These are phyloP conservation scores for Panellus pusillus DNA, from an alignment of 768 basidiomycete genomes.

Conservation along the genomic window DNA sequence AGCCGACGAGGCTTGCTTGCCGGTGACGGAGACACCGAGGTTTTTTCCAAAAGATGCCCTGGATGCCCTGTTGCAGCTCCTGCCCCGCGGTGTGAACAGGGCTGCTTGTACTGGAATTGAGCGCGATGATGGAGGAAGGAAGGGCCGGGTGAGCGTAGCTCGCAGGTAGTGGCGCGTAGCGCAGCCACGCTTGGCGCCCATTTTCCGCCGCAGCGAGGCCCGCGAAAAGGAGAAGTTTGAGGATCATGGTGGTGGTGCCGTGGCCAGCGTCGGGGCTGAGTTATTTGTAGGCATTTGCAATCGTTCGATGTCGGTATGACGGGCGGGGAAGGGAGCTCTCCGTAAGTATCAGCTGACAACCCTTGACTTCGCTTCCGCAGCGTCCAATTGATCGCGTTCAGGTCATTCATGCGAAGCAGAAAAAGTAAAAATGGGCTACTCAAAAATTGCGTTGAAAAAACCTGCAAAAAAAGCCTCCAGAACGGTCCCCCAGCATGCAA, in stretches of 20 bases:
- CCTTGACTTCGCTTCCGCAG: too few species aligned
- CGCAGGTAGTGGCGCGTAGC: conserved; percentile 16
- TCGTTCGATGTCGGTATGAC: too few species aligned
- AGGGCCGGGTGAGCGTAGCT: conserved; percentile 4
- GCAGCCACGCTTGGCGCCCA: conserved; percentile 19
- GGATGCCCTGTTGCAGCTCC: conserved; percentile 20
- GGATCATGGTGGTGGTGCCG: conserved; percentile 2
- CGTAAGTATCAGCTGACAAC: too few species aligned
- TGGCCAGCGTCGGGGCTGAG: conserved; percentile 4
- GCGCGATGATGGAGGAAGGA: conserved; percentile 17
- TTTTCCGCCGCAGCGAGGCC: conserved; percentile 18
- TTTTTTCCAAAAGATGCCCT: conserved; percentile 14
- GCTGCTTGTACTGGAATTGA: conserved; percentile 18
- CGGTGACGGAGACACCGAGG: conserved; percentile 8
- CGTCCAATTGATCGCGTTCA: too few species aligned
- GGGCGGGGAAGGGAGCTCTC: too few species aligned
- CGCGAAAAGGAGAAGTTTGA: conserved; percentile 14
- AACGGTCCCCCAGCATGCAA: too few species aligned
- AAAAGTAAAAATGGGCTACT: too few species aligned
- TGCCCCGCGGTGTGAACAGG: conserved; percentile 20
- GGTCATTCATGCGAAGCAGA: too few species aligned
- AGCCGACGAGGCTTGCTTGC: conserved; percentile 12
- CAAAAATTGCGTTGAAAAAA: too few species aligned
- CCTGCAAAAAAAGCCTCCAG: too few species aligned
- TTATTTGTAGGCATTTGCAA: neutral